Conservation (phyloP, 768 basidiomycete species). For the Russula griseocarnosa region DNA sequence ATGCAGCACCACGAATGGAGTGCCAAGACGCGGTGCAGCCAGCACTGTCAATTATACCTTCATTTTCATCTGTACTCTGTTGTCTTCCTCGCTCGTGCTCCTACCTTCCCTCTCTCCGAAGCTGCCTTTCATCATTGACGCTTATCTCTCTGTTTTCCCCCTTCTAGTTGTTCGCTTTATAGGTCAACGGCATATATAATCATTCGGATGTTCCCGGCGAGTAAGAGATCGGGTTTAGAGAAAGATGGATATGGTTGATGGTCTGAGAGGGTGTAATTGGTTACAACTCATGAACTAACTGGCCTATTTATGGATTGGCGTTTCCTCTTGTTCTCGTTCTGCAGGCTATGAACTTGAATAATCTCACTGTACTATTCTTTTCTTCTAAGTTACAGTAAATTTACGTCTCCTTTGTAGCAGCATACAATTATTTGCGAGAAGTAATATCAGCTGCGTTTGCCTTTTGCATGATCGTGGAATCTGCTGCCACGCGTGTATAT, state of each 20-base stretch:
- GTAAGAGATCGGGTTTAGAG: constrained; percentile 37
- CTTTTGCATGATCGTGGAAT: not conserved
- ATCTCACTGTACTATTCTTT: not conserved
- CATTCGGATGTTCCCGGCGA: constrained; percentile 84
- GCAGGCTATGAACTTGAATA: not conserved
- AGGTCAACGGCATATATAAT: constrained; percentile 77
- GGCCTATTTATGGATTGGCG: not conserved
- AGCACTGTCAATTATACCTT: constrained; percentile 76
- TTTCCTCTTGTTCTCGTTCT: not conserved
- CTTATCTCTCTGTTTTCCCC: not conserved
- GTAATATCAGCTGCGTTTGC: not conserved
- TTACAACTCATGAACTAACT: not conserved
- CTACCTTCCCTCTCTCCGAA: not conserved
- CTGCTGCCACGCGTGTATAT: no score
- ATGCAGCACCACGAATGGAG: constrained; percentile 46
- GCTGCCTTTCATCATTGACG: not conserved
- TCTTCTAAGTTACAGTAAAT: not conserved
- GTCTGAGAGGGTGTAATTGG: not conserved
- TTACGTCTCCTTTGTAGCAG: not conserved
- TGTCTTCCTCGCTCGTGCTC: constrained; percentile 76
- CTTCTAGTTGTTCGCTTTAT: constrained; percentile 73
- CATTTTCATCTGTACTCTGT: constrained; percentile 88
- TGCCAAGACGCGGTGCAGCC: constrained; percentile 46
- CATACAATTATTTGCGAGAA: not conserved
- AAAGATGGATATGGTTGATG: not conserved